Conservation (phyloP, 2,329 filamentous ascomycete genomes). For the Neofusicoccum parvum region DNA sequence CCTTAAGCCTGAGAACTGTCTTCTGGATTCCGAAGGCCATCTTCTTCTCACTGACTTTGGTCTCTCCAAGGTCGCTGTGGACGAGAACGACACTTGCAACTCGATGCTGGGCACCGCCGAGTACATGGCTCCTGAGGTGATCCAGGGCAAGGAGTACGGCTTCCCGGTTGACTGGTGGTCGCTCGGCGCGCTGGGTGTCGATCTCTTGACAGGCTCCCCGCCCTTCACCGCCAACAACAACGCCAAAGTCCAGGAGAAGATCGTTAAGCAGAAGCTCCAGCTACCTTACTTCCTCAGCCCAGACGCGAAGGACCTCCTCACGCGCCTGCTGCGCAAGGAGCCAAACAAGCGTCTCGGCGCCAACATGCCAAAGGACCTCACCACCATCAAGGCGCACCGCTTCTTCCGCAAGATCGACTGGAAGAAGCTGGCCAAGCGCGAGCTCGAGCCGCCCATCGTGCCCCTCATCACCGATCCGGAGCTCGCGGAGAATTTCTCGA, state of each 20-base stretch:
- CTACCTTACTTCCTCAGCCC: conserved; percentile 88
- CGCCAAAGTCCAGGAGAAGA: conserved; percentile 93
- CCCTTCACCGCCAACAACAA: conserved; percentile 91
- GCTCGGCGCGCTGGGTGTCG: conserved; percentile 86
- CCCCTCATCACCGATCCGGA: conserved; percentile 95
- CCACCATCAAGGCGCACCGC: conserved; percentile 83
- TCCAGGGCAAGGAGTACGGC: conserved; percentile 85
- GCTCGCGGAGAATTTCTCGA: conserved; percentile 91
- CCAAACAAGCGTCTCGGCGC: conserved; percentile 85
- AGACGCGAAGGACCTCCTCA: conserved; percentile 93
- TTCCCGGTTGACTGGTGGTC: conserved; percentile 99
- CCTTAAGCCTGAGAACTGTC: conserved; percentile 95
- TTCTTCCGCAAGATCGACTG: conserved; percentile 98
- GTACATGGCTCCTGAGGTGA: conserved; percentile 98
- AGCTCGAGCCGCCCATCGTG: conserved; percentile 85
- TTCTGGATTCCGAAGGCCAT: conserved; percentile 88
- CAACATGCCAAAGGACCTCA: conserved; percentile 85
- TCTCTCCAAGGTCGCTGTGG: conserved; percentile 88
- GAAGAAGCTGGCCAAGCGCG: conserved; percentile 79
- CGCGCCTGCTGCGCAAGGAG: conserved; percentile 86
- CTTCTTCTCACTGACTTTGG: conserved; percentile 95
- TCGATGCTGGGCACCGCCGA: conserved; percentile 93
- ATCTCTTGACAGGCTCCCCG: conserved; percentile 87
- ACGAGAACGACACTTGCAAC: conserved; percentile 72
- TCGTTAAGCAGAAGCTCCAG: conserved; percentile 85